Percentiles rank a stretch among this genome's conserved stretches.
Evolutionary conservation across 2,329 filamentous ascomycete species (phyloP).

Genomic region (Cladosporium sp.): DNA sequence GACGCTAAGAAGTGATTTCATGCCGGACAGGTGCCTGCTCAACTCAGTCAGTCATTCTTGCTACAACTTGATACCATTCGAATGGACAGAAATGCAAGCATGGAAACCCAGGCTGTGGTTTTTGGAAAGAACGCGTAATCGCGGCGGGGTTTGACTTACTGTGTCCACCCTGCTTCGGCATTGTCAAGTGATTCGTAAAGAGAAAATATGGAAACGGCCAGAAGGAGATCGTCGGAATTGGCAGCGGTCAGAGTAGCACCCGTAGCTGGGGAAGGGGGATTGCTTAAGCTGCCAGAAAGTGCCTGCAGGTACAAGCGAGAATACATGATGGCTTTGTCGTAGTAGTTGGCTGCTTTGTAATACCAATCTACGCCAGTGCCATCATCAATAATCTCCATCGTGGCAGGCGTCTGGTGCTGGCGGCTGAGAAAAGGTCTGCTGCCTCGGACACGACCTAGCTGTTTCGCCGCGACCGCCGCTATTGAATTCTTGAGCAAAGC

Average conservation of each 20-base stretch:
- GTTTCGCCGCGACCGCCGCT: slow-evolving; percentile 60
- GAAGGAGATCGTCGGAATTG: slow-evolving; percentile 56
- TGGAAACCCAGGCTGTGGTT: no score
- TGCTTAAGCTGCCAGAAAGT: slow-evolving; percentile 26
- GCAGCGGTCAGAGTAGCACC: slow-evolving; percentile 26
- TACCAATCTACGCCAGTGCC: slow-evolving; percentile 51
- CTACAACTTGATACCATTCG: no score
- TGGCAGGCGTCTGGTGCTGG: slow-evolving; percentile 44
- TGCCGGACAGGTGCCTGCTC: slow-evolving; percentile 58
- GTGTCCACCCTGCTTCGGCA: slow-evolving; percentile 55
- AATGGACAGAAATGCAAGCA: background rate
- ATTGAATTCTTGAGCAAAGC: slow-evolving; percentile 52
- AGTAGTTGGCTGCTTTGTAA: slow-evolving; percentile 58
- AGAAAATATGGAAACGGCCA: slow-evolving; percentile 62
- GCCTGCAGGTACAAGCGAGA: slow-evolving; percentile 47
- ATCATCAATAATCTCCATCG: slow-evolving; percentile 51
- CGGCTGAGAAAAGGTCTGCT: slow-evolving; percentile 49
- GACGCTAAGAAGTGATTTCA: slow-evolving; percentile 57
- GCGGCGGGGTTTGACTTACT: slow-evolving; percentile 16
- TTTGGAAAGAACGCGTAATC: no score
- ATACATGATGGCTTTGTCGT: slow-evolving; percentile 44
- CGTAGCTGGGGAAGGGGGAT: slow-evolving; percentile 21
- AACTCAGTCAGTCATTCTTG: background rate
- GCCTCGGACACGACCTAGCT: slow-evolving; percentile 53
- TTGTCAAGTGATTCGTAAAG: slow-evolving; percentile 64